Evolutionary conservation across 2,329 filamentous ascomycete genomes (phyloP).

Genomic region (Phaeosphaeria sp.): DNA sequence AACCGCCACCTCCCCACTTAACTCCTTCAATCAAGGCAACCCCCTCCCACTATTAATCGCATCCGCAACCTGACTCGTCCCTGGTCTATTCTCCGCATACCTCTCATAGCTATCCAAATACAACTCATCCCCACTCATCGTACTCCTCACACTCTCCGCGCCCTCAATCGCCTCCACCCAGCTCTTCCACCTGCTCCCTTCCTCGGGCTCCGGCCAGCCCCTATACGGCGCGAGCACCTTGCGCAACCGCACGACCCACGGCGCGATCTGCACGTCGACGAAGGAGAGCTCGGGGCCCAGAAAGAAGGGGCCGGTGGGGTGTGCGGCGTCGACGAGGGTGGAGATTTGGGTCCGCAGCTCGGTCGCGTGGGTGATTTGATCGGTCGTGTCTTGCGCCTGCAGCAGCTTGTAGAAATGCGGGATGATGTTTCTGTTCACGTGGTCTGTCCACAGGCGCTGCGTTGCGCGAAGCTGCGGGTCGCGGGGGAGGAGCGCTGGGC

Average conservation of each 20-base stretch:
- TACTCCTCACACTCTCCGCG: constrained; percentile 68
- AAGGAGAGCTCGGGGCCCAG: constrained; percentile 64
- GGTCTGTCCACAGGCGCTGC: constrained; percentile 80
- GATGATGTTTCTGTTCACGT: constrained; percentile 79
- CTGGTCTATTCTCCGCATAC: constrained; percentile 67
- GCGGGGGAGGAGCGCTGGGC: constrained; percentile 68
- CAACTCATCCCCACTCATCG: constrained; percentile 70
- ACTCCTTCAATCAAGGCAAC: constrained; percentile 51
- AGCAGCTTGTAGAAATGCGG: constrained; percentile 78
- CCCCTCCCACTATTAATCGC: constrained; percentile 65
- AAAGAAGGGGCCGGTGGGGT: constrained; percentile 73
- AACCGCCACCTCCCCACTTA: no score
- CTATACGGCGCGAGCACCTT: constrained; percentile 70
- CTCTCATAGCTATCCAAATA: constrained; percentile 73
- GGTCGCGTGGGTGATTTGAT: constrained; percentile 65
- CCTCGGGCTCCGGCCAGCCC: constrained; percentile 69
- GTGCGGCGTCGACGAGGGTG: constrained; percentile 64
- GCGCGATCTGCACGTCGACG: constrained; percentile 78
- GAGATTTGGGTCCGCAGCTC: constrained; percentile 71
- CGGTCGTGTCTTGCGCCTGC: constrained; percentile 66
- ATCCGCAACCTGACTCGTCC: constrained; percentile 65
- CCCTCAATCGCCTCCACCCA: constrained; percentile 76
- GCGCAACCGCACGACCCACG: constrained; percentile 74
- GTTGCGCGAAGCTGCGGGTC: constrained; percentile 74
- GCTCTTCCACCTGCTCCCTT: constrained; percentile 68